phyloP scores from a whole-genome alignment of 306 rosid genomes.

The Senna tora region DNA sequence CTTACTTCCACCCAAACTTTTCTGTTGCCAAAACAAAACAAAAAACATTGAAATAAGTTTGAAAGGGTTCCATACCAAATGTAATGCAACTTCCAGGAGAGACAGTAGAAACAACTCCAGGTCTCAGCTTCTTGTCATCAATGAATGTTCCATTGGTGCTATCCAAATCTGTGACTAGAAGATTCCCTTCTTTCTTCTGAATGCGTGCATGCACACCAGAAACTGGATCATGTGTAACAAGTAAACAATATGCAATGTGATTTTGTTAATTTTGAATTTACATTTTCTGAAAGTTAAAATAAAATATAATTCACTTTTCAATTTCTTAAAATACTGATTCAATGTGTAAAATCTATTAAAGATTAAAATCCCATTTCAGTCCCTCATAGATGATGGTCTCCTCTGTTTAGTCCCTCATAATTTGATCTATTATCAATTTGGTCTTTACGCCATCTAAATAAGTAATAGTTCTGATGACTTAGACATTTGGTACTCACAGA shows the following conservation, averaged over 20 bases:
- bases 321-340: no score
- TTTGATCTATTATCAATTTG: no score
- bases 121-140: constrained; percentile 65
- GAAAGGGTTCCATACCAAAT: constrained; percentile 85
- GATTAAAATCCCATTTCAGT: no score
- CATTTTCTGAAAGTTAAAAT: not conserved
- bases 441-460: no score
- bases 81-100: constrained; percentile 67
- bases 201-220: constrained; percentile 81
- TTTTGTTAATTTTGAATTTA: not conserved
- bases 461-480: no score
- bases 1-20: no score
- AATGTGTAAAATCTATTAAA: no score
- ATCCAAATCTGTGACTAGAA: constrained; percentile 79
- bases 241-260: not conserved
- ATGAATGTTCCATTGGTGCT: constrained; percentile 95
- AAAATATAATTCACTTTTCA: not conserved
- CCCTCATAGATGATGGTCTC: no score
- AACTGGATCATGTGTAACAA: constrained; percentile 46
- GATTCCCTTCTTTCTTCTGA: constrained; percentile 64
- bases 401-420: no score
- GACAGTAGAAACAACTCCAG: constrained; percentile 64
- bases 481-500: no score
- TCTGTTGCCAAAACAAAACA: no score
- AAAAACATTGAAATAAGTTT: no score